Conservation (phyloP, 2,329 filamentous ascomycete species). For the Annulohypoxylon truncatum region DNA sequence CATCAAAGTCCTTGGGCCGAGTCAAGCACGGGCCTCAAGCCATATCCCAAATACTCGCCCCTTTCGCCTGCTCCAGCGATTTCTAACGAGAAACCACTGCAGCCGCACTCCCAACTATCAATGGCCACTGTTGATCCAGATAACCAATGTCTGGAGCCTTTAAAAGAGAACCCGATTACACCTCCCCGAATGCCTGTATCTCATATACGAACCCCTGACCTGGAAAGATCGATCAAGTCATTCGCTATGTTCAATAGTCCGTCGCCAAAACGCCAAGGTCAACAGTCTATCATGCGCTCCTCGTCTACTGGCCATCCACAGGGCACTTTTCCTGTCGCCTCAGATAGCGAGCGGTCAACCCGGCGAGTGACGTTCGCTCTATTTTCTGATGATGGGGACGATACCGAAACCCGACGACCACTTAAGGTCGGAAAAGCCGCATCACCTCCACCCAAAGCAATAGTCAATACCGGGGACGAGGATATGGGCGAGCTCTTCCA, state of each 20-base stretch:
- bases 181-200: conserved; percentile 48
- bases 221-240: conserved; percentile 61
- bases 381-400: conserved; percentile 45
- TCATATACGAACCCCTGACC: conserved; percentile 57
- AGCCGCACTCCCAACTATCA: not conserved
- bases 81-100: not conserved
- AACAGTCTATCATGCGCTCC: conserved; percentile 14
- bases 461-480: conserved; percentile 50
- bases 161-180: conserved; percentile 27
- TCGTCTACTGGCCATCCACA: conserved; percentile 27
- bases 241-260: conserved; percentile 65
- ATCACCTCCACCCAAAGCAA: conserved; percentile 59
- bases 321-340: conserved; percentile 41
- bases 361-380: conserved; percentile 53
- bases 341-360: conserved; percentile 29
- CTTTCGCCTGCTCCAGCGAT: not conserved
- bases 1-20: conserved; percentile 18
- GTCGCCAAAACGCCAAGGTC: conserved; percentile 55
- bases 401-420: conserved; percentile 20
- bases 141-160: not conserved
- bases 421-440: conserved; percentile 41
- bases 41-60: not conserved
- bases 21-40: not conserved
- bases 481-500: conserved; percentile 55
- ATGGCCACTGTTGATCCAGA: not conserved